Base-by-base conservation (phyloP, 2,329 filamentous ascomycete species). In the Uncinocarpus reesii region DNA sequence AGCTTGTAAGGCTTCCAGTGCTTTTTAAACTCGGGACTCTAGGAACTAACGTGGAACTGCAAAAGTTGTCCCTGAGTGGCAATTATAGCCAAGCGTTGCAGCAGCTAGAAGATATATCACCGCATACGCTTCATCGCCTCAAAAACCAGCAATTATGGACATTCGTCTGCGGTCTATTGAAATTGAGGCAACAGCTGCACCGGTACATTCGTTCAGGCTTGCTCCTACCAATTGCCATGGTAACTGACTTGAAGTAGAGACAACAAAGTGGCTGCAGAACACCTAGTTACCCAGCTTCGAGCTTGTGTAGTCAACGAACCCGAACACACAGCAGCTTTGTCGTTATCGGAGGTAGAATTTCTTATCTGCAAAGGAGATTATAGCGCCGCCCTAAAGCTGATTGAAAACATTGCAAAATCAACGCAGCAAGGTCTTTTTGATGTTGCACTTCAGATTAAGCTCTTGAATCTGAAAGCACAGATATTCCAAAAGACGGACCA, bases 391-490 rank as follows among this genome's bases (percentile, higher is more conserved):
- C 68, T 83, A 24, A 62, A 67, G 2, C 66, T 69, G 32, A 68
- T 83, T 42, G 77, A 80, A 47, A 60, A 70, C 24, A 65, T 77
- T 11, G 70, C 76, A 1, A 63, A 70, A 34, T 65, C 78, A 20
- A 73, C 75, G 55, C 70, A 65, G 51, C 65, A 75, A 32, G 72
- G 76, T 42, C 72, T 72, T 47, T 74, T 75, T 46, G 82, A 86
- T 59, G 68, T 90, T 24, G 73, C 80, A 3, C 74, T 85, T 20
- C 80, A 83, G 29, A 72, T 92, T 42, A 78, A 79, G 23, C 73
- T 93, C 0, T 75, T 94, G 11, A 73, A 86, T 2, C 66, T 82
- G 42, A 93, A 94, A 62, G 81, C 80, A 0, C 73, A 77, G 4
- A 73, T 94, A 2, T 79, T 87, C 48, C 77, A 79, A 47, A 77